phyloP scores from a whole-genome alignment of 2,329 filamentous ascomycete genomes.

The Neofusicoccum umdonicola region DNA sequence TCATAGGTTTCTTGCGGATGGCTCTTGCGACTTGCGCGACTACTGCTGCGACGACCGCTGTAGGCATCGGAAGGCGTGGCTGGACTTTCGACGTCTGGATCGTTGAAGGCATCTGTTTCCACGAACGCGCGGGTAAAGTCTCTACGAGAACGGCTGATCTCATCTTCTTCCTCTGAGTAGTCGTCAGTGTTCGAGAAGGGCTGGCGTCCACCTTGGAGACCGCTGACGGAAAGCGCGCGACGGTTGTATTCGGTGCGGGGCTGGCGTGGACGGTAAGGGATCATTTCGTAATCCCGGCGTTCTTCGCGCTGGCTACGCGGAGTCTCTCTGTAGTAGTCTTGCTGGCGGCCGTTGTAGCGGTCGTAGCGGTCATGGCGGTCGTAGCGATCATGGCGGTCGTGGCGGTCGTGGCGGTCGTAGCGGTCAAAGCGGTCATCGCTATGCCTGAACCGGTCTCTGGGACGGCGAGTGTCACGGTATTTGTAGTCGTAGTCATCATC shows the following conservation, averaged over 20 bases:
- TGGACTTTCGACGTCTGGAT: neutral
- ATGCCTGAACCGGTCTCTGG: no score
- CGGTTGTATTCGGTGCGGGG: neutral
- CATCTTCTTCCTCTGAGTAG: slow-evolving; percentile 12
- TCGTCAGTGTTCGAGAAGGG: slow-evolving; percentile 8
- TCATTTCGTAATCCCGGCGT: neutral
- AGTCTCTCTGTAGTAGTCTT: neutral
- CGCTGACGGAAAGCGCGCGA: slow-evolving; percentile 13
- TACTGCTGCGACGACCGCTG: slow-evolving; percentile 2
- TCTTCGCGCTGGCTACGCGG: neutral
- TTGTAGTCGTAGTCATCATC: neutral
- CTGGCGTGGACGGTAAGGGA: neutral
- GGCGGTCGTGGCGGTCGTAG: no score
- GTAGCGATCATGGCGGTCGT: neutral
- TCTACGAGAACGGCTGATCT: slow-evolving; percentile 8
- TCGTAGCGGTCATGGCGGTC: neutral
- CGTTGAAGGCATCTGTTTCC: slow-evolving; percentile 14
- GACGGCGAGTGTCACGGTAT: neutral
- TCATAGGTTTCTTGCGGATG: neutral
- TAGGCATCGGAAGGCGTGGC: slow-evolving; percentile 4
- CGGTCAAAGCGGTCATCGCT: no score
- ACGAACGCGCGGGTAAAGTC: slow-evolving; percentile 15
- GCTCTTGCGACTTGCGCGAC: slow-evolving; percentile 1
- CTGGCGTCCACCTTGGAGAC: slow-evolving; percentile 4
- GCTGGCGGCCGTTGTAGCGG: neutral